Percentiles rank a stretch among this genome's conserved stretches.
These are phyloP conservation scores for Macrolepiota dolichaula DNA, from an alignment of 768 basidiomycete genomes.

Conservation along the genomic window DNA sequence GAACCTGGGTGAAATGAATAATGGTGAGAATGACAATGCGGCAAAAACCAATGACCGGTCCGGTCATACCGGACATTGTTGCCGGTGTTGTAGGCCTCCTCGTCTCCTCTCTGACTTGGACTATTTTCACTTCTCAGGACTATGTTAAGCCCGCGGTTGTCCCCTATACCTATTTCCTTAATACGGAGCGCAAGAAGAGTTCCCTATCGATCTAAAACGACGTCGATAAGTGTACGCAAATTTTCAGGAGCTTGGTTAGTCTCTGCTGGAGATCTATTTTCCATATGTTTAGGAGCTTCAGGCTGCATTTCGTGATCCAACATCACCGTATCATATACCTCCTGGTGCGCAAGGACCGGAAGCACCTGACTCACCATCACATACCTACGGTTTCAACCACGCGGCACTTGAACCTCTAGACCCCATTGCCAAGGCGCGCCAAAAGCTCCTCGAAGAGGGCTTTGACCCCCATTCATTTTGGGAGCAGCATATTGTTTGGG, in stretches of 20 bases:
- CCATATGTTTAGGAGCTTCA: constrained; percentile 50
- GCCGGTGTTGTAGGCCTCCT: too few species aligned
- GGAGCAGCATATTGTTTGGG: constrained; percentile 79
- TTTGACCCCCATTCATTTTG: constrained; percentile 68
- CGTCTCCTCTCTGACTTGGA: too few species aligned
- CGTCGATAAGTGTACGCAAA: constrained; percentile 4
- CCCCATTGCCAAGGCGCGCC: constrained; percentile 36
- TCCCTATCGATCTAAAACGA: constrained; percentile 4
- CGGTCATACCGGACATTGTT: too few species aligned
- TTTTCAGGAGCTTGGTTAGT: background rate
- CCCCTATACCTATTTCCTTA: background rate
- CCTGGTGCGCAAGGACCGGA: constrained; percentile 59
- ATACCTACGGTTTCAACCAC: constrained; percentile 6
- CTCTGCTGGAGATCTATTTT: background rate
- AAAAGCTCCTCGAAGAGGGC: constrained; percentile 39
- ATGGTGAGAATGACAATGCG: too few species aligned
- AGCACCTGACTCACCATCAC: constrained; percentile 47
- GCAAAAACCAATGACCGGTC: too few species aligned
- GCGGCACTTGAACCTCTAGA: constrained; percentile 2
- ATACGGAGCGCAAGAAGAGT: background rate
- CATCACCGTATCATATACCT: constrained; percentile 62
- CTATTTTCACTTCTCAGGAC: background rate
- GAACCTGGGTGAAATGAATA: too few species aligned
- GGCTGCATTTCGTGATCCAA: constrained; percentile 58
- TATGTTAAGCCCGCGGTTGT: background rate